Percentiles rank a stretch among this genome's conserved stretches.
Evolutionary conservation across 2,329 filamentous ascomycete species (phyloP).

Genomic region (Cladosporium sp.): DNA sequence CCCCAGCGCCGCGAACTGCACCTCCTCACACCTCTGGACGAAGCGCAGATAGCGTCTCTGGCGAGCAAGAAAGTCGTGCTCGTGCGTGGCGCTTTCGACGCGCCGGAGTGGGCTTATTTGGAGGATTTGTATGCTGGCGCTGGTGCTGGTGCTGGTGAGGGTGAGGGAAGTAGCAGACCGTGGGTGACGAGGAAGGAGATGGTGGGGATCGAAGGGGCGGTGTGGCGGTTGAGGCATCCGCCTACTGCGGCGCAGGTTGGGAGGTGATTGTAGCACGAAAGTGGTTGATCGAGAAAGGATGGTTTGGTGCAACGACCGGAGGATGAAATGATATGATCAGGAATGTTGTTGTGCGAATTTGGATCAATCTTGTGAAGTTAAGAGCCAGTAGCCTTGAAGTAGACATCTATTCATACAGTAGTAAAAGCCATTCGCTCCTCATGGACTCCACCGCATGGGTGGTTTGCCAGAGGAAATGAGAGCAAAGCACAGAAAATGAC

Average conservation of each 20-base stretch:
- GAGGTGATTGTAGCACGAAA: no score
- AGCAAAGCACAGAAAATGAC: not conserved
- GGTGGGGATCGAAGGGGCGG: conserved; percentile 29
- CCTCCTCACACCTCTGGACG: conserved; percentile 58
- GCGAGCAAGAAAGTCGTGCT: conserved; percentile 49
- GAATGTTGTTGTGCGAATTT: no score
- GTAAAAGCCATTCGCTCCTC: no score
- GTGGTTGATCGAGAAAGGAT: no score
- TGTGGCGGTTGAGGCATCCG: conserved; percentile 31
- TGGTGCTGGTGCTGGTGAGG: conserved; percentile 9
- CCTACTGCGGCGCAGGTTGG: conserved; percentile 20
- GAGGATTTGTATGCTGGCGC: conserved; percentile 53
- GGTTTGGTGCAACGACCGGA: no score
- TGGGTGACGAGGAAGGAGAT: conserved; percentile 26
- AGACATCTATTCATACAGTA: no score
- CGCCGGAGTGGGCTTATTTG: conserved; percentile 65
- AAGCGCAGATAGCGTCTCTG: conserved; percentile 23
- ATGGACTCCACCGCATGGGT: no score
- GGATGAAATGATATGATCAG: no score
- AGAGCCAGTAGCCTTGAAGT: no score
- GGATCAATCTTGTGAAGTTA: no score
- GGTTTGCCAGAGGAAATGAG: not conserved
- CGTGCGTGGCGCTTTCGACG: conserved; percentile 64
- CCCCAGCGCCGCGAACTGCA: conserved; percentile 51
- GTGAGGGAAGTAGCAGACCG: conserved; percentile 18